Evolutionary conservation across 768 basidiomycete species (phyloP), one percentile per base, ranked within the genome.

Genomic region (Xerocomus brunneocitrinus): DNA sequence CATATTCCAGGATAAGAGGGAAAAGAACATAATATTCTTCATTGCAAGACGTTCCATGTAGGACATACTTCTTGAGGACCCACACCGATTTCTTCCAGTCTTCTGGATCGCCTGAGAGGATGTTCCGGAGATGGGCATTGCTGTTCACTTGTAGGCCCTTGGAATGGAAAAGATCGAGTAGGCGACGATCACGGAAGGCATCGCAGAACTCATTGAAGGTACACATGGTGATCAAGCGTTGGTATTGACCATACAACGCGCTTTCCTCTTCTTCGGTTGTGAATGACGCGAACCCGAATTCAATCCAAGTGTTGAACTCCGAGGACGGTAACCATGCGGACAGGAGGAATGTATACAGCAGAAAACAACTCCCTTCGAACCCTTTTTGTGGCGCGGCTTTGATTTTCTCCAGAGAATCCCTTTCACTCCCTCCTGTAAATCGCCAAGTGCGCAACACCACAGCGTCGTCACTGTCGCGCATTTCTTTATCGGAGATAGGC

Each of bases 261-360:
- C 24, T 30, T 32, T 59, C 63, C 7, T 58, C 59, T 32, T 24
- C 32, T 43, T 56, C 52, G 24, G 55, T 43, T 8, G 31, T 27
- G 43, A 53, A 65, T 10, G 58, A 49, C 13, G 59, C 59, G 44
- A 65, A 65, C 5, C 63, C 60, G 10, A 63, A 61, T 3, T 12
- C 4, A 4, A 65, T 27, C 63, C 63, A 65, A 6, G 39, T 1
- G 14, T 30, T 12, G 8, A 44, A 1, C 7, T 13, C n/a, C 5
- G 44, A 41, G 19, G 41, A 22, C 7, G 50, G 57, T 22, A 8
- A 10, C 22, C 36, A 36, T 6, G 27, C 22, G 22, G n/a, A 45
- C 19, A 58, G 27, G 36, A 57, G 31, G 1, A 44, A 3, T 2
- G 3, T 10, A 32, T 58, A 58, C 4, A 58, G 30, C 7, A 4